These are phyloP conservation scores for Penicillium desertorum DNA, from an alignment of 495 filamentous ascomycete genomes.

Conservation along the genomic window DNA sequence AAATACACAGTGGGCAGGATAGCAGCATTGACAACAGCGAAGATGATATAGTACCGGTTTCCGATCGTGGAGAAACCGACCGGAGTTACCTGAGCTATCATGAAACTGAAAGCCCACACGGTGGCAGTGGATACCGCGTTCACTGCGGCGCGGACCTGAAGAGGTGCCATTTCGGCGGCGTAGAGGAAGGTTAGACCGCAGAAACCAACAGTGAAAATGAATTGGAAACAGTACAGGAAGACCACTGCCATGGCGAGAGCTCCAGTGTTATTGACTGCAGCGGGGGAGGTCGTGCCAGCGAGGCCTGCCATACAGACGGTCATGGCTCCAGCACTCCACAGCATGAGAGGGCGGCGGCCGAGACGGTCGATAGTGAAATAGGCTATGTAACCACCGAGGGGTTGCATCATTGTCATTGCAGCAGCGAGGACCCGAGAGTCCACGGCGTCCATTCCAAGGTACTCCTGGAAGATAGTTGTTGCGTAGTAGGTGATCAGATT, in stretches of 20 bases:
- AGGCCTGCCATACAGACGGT: slow-evolving; percentile 58
- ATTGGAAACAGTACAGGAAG: slow-evolving; percentile 42
- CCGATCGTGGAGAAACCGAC: slow-evolving; percentile 46
- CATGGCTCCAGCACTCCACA: slow-evolving; percentile 54
- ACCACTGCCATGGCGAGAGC: slow-evolving; percentile 43
- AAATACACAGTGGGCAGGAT: slow-evolving; percentile 55
- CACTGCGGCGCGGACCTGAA: slow-evolving; percentile 64
- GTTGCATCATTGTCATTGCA: slow-evolving; percentile 72
- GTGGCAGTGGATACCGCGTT: slow-evolving; percentile 63
- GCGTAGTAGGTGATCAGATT: slow-evolving; percentile 63
- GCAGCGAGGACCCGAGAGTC: slow-evolving; percentile 79
- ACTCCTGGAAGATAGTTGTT: slow-evolving; percentile 56
- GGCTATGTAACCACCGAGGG: slow-evolving; percentile 68
- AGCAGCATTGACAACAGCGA: slow-evolving; percentile 46
- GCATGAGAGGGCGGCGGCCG: slow-evolving; percentile 66
- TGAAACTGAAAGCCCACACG: slow-evolving; percentile 62
- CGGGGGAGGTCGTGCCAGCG: slow-evolving; percentile 46
- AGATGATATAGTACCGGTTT: slow-evolving; percentile 52
- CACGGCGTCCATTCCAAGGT: slow-evolving; percentile 61
- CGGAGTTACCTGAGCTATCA: slow-evolving; percentile 47
- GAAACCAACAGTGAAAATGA: slow-evolving; percentile 49
- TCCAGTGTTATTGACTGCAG: slow-evolving; percentile 27
- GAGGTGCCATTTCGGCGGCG: slow-evolving; percentile 64
- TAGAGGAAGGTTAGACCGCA: slow-evolving; percentile 67
- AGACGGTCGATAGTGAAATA: slow-evolving; percentile 76